A percentile compares a stretch with the other conserved stretches of the same genome.
Conservation (phyloP, 148 eudicot species). For the Cornus kousa region DNA sequence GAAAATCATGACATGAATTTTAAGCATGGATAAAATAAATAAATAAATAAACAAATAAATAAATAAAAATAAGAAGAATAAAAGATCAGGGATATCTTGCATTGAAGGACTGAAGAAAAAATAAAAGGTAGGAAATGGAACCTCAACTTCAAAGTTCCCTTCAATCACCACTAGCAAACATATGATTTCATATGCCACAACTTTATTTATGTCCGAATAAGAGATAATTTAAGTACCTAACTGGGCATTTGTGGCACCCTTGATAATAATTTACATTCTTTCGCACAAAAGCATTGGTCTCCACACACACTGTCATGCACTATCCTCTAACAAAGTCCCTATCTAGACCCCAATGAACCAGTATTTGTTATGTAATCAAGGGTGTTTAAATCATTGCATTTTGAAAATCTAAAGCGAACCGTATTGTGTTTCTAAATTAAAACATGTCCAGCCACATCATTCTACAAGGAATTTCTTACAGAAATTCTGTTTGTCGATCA, state of each 20-base stretch:
- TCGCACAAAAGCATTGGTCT: not conserved
- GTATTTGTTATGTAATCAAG: too few species aligned
- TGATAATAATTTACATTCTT: not conserved
- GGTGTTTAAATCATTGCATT: too few species aligned
- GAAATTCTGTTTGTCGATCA: not conserved
- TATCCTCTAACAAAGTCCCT: too few species aligned
- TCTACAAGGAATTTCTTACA: not conserved
- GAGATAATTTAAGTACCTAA: not conserved
- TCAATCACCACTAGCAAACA: too few species aligned
- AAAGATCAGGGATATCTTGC: not conserved
- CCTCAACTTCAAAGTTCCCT: not conserved
- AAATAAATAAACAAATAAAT: not conserved
- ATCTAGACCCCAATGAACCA: too few species aligned
- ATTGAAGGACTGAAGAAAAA: slow-evolving; percentile 2
- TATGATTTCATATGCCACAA: not conserved
- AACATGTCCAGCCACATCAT: too few species aligned
- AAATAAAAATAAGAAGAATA: not conserved
- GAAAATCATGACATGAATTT: not conserved
- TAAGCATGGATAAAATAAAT: not conserved
- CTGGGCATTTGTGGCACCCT: not conserved
- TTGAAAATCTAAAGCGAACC: too few species aligned
- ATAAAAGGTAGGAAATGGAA: not conserved
- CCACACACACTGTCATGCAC: not conserved
- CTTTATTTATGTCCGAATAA: not conserved
- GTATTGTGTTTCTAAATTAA: too few species aligned